Evolutionary conservation across 805 yeast genomes (phyloP), one percentile per base, ranked within the genome.

Genomic region (Clavispora phyllophila): DNA sequence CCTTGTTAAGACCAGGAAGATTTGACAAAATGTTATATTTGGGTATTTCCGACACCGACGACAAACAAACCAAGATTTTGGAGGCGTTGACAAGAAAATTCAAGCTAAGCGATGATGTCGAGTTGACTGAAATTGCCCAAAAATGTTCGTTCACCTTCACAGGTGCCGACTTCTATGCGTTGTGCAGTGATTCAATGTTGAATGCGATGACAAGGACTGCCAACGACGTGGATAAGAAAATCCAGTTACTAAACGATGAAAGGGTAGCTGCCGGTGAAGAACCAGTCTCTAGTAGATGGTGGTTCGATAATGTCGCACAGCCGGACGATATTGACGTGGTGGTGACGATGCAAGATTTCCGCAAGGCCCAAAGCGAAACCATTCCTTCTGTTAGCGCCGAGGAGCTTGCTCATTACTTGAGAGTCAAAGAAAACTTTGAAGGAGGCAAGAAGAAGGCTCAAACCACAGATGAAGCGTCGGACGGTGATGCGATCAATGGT

Each of bases 161-260:
- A 0, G 99, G 99, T 50, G 99, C 99, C 4, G 99, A 93, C 62
- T 91, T 93, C 65, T 93, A 93, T 63, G 99, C 98, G 0, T 68
- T 93, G 45, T 88, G 97, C 58, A 85, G 96, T 0, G 98, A 93
- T 63, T 87, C 98, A 0, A 88, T 91, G 93, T 73, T 91, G 53
- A 88, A 88, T 62, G 96, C 98, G 2, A 91, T 93, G 97, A 86
- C 93, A 1, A 70, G 98, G 51, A 81, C 84, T 0, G 96, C 98
- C 1, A 72, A 72, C 8, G 78, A 75, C 27, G 88, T 85, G 13
- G 98, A 93, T 55, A 54, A 49, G 1, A 84, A 82, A 56, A 74
- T 90, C 26, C 65, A 67, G 27, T 47, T 53, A 22, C 79, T 72
- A 51, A 88, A 86, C 56, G 46, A 52, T 15, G 49, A 46, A 4